phyloP scores from a whole-genome alignment of 2,329 filamentous ascomycete species.

The Plenodomus biglobosus region DNA sequence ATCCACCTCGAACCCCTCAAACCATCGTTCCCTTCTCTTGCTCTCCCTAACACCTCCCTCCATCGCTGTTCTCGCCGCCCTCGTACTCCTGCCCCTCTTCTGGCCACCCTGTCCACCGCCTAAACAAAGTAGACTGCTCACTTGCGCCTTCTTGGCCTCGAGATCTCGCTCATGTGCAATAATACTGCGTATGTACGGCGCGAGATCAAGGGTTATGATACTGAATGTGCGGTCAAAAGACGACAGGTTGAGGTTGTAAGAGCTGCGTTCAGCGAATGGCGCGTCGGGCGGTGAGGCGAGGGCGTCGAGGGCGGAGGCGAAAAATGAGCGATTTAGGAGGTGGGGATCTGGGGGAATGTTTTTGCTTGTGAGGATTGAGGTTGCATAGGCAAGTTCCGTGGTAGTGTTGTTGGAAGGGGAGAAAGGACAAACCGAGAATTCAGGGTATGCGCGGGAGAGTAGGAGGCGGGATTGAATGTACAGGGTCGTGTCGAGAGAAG shows the following conservation, averaged over 20 bases:
- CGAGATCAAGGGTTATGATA: conserved; percentile 73
- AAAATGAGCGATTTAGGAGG: conserved; percentile 41
- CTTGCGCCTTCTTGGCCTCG: conserved; percentile 65
- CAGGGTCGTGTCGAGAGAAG: conserved; percentile 40
- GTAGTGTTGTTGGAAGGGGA: neutral
- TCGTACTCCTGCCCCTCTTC: conserved; percentile 69
- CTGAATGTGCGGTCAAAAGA: conserved; percentile 72
- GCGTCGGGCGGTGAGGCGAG: conserved; percentile 46
- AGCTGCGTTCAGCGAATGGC: conserved; percentile 31
- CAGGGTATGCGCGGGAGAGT: conserved; percentile 17
- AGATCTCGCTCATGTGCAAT: conserved; percentile 73
- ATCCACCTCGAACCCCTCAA: conserved; percentile 60
- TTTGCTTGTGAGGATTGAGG: conserved; percentile 37
- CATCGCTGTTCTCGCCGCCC: conserved; percentile 73
- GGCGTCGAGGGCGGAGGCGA: conserved; percentile 55
- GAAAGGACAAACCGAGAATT: neutral
- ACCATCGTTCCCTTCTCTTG: conserved; percentile 73
- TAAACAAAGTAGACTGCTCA: conserved; percentile 65
- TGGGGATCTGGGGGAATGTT: conserved; percentile 14
- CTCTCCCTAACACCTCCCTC: conserved; percentile 70
- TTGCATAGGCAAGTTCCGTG: conserved; percentile 22
- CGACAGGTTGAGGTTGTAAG: conserved; percentile 62
- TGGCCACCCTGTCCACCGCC: conserved; percentile 50
- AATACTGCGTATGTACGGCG: conserved; percentile 87
- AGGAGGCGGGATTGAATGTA: conserved; percentile 32